Percentiles rank a stretch among this genome's conserved stretches.
Evolutionary conservation across 1,284 basidiomycete species (phyloP).

Genomic region (Melampsora americana): DNA sequence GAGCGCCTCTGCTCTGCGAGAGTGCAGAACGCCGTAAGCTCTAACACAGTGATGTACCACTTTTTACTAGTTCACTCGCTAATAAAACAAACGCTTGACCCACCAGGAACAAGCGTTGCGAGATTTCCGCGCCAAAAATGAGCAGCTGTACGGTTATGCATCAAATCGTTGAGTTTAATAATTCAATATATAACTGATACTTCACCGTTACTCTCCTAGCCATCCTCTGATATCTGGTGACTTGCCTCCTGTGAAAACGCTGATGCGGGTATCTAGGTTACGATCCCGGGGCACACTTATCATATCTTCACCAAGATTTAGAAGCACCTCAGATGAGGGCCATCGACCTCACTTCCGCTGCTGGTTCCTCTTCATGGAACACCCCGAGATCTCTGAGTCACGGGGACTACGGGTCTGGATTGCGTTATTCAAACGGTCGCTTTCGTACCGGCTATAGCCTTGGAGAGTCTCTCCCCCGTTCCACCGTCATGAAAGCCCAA

Average conservation of each 20-base stretch:
- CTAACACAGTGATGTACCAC: background rate
- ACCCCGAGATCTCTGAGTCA: background rate
- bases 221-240: background rate
- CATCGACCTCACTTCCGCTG: background rate
- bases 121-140: background rate
- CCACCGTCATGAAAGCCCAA: background rate
- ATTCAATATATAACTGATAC: background rate
- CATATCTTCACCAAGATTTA: background rate
- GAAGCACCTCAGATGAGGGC: background rate
- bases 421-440: background rate
- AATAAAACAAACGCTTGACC: background rate
- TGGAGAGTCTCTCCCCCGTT: slow-evolving; percentile 3
- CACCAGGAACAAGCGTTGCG: slow-evolving; percentile 2
- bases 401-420: background rate
- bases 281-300: background rate
- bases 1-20: slow-evolving; percentile 9
- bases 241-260: background rate
- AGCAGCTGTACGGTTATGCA: background rate
- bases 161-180: background rate
- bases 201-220: background rate
- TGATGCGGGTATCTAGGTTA: background rate
- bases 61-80: background rate
- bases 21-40: background rate
- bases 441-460: background rate
- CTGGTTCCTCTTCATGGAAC: background rate